phyloP scores from a whole-genome alignment of 2,329 filamentous ascomycete species.

The Ceratocystis papillata region DNA sequence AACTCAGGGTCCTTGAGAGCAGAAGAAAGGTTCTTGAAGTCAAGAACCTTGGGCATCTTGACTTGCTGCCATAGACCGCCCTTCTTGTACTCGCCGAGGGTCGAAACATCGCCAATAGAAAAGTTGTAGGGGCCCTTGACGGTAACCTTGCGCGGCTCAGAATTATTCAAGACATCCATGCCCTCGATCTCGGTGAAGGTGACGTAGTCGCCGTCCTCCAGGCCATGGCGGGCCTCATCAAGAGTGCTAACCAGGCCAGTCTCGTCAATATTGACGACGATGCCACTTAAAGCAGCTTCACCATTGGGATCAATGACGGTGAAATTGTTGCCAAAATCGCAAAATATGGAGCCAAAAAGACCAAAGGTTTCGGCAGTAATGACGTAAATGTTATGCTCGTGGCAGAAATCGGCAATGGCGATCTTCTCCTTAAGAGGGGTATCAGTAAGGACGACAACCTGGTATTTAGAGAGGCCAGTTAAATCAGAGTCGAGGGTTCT shows the following conservation, averaged over 20 bases:
- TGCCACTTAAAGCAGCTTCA: conserved; percentile 76
- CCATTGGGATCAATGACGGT: conserved; percentile 81
- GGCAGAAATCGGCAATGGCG: conserved; percentile 81
- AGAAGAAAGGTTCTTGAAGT: conserved; percentile 71
- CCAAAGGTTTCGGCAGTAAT: conserved; percentile 83
- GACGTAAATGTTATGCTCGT: conserved; percentile 83
- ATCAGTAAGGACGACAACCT: conserved; percentile 84
- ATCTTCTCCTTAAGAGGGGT: conserved; percentile 71
- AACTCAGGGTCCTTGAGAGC: conserved; percentile 81
- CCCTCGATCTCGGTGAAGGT: conserved; percentile 90
- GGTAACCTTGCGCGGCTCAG: conserved; percentile 76
- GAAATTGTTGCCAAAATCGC: conserved; percentile 92
- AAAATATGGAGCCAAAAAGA: conserved; percentile 91
- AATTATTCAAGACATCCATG: conserved; percentile 76
- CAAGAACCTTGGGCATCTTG: conserved; percentile 91
- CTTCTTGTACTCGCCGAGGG: conserved; percentile 72
- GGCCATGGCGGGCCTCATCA: conserved; percentile 86
- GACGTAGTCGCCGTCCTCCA: conserved; percentile 93
- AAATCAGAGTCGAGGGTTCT: conserved; percentile 62
- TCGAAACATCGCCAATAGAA: conserved; percentile 86
- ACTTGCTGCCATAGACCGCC: conserved; percentile 90
- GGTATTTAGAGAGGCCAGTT: conserved; percentile 75
- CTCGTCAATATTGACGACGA: conserved; percentile 79
- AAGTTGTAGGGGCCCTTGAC: conserved; percentile 97
- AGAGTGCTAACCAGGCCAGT: conserved; percentile 84